Evolutionary conservation across 768 basidiomycete genomes (phyloP).

Genomic region (Termitomyces sp.): DNA sequence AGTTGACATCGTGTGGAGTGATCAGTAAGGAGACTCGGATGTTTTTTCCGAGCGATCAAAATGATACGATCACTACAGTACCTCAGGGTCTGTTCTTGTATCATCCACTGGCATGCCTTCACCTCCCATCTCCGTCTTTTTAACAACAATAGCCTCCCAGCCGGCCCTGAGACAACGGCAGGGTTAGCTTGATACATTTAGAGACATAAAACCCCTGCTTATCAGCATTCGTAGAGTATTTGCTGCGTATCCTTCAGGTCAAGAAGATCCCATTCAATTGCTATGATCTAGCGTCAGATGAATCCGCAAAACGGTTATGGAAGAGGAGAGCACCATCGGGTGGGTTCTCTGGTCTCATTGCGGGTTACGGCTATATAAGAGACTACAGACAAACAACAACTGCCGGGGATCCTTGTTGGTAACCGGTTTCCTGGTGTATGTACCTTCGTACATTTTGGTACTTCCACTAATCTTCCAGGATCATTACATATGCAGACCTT

Average conservation of each 20-base stretch:
- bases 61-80: not conserved
- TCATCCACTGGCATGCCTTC: conserved; percentile 47
- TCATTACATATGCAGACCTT: conserved; percentile 43
- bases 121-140: conserved; percentile 78
- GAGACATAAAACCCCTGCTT: not conserved
- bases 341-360: conserved; percentile 19
- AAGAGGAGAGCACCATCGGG: conserved; percentile 72
- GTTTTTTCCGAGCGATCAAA: not conserved
- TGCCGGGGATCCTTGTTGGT: conserved; percentile 81
- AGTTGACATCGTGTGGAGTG: conserved; percentile 5
- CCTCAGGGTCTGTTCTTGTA: not conserved
- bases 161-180: conserved; percentile 73
- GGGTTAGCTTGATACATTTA: conserved; percentile 30
- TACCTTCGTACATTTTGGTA: conserved; percentile 10
- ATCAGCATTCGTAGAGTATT: conserved; percentile 49
- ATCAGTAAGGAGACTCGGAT: not conserved
- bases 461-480: conserved; percentile 2
- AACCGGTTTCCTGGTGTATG: conserved; percentile 72
- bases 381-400: conserved; percentile 67
- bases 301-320: conserved; percentile 75
- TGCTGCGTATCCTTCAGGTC: conserved; percentile 76
- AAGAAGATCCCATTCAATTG: conserved; percentile 80
- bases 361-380: not conserved
- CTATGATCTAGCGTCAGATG: conserved; percentile 83
- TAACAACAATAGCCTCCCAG: conserved; percentile 87